These are phyloP conservation scores for Pseudogymnoascus sp. DNA, from an alignment of 2,329 filamentous ascomycete genomes.

Conservation along the genomic window DNA sequence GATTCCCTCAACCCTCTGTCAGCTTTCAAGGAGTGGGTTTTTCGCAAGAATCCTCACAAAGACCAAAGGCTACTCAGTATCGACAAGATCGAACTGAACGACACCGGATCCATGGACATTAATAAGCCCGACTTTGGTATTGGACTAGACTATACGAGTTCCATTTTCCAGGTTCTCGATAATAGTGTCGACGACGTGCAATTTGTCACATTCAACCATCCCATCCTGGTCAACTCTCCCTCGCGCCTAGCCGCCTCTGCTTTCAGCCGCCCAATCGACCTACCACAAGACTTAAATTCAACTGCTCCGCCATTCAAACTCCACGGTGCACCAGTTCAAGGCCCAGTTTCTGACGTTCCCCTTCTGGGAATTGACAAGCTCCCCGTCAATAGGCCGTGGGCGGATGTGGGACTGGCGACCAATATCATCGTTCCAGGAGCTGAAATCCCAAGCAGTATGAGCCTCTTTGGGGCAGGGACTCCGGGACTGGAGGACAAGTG, in stretches of 20 bases:
- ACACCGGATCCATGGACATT: not conserved
- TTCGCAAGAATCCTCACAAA: not conserved
- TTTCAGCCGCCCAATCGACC: constrained; percentile 14
- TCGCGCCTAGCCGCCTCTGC: constrained; percentile 10
- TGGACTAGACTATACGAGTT: constrained; percentile 20
- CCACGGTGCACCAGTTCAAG: not conserved
- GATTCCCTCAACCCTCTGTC: constrained; percentile 25
- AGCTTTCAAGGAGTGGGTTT: constrained; percentile 33
- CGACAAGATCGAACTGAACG: constrained; percentile 19
- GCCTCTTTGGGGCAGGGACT: not conserved
- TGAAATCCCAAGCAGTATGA: constrained; percentile 11
- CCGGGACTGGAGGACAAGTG: constrained; percentile 21
- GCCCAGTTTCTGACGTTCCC: constrained; percentile 5
- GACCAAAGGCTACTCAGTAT: constrained; percentile 18
- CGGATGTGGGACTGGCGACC: constrained; percentile 13
- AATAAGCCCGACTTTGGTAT: constrained; percentile 17
- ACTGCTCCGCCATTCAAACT: constrained; percentile 14
- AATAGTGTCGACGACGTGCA: constrained; percentile 17
- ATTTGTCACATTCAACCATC: constrained; percentile 18
- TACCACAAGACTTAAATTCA: constrained; percentile 17
- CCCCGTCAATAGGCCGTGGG: constrained; percentile 11
- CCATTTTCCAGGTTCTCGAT: constrained; percentile 20
- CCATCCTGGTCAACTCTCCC: constrained; percentile 11
- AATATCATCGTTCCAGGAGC: constrained; percentile 13
- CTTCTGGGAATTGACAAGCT: constrained; percentile 15